A percentile compares a stretch with the other conserved stretches of the same genome.
phyloP scores from a whole-genome alignment of 805 yeast genomes.

The Blastobotrys peoriensis region DNA sequence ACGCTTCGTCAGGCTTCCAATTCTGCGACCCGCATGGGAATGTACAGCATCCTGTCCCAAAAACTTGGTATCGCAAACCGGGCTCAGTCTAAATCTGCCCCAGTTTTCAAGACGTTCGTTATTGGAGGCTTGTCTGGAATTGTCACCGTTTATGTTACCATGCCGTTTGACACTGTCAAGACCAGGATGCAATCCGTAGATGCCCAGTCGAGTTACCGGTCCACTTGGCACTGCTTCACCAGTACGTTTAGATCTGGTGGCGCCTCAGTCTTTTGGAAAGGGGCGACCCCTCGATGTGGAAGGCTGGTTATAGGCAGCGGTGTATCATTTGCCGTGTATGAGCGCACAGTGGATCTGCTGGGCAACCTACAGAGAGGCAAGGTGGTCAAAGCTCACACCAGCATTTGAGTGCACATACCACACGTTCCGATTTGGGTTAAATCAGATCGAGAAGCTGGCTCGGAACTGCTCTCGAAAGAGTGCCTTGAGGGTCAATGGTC shows the following conservation, averaged over 20 bases:
- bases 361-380: no score
- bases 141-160: slow-evolving; percentile 84
- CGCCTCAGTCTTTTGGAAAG: slow-evolving; percentile 76
- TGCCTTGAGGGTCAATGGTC: slow-evolving; percentile 18
- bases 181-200: slow-evolving; percentile 87
- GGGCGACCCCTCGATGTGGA: slow-evolving; percentile 83
- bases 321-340: slow-evolving; percentile 83
- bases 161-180: slow-evolving; percentile 93
- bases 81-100: slow-evolving; percentile 61
- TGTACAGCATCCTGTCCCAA: slow-evolving; percentile 37
- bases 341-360: slow-evolving; percentile 42
- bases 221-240: slow-evolving; percentile 66
- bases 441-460: not conserved
- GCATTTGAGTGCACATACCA: not conserved
- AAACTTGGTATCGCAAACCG: slow-evolving; percentile 64
- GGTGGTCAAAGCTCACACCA: not conserved
- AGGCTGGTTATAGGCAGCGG: slow-evolving; percentile 79
- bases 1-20: slow-evolving; percentile 83
- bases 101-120: slow-evolving; percentile 62
- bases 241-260: slow-evolving; percentile 73
- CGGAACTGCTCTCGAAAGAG: not conserved
- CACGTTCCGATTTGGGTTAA: no score
- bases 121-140: slow-evolving; percentile 87
- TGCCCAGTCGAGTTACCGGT: slow-evolving; percentile 52
- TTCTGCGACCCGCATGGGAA: slow-evolving; percentile 77